Conservation (phyloP, 306 rosid species). For the Prinsepia uniflora region DNA sequence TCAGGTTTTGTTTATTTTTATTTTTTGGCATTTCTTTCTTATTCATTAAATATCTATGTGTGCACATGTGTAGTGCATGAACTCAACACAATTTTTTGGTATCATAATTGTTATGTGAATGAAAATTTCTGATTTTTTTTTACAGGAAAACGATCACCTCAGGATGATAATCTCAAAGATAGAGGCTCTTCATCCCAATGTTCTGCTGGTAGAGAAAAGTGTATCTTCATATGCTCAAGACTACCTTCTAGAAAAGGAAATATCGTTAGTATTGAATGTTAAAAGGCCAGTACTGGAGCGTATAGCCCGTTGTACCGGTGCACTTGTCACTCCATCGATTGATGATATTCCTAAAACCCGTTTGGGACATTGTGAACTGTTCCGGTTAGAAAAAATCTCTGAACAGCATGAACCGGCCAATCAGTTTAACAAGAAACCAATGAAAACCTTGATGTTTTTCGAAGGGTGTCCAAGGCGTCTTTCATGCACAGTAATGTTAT, state of each 20-base stretch:
- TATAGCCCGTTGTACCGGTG: conserved; percentile 89
- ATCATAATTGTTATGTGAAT: background rate
- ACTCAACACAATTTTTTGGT: background rate
- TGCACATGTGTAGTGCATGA: too few species aligned
- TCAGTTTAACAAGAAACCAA: conserved; percentile 65
- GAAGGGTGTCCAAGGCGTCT: conserved; percentile 97
- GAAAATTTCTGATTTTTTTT: conserved; percentile 16
- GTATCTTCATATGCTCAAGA: conserved; percentile 85
- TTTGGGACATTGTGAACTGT: conserved; percentile 86
- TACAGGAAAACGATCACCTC: conserved; percentile 90
- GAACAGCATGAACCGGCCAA: conserved; percentile 66
- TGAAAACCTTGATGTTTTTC: conserved; percentile 91
- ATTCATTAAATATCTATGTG: too few species aligned
- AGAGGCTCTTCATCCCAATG: conserved; percentile 87
- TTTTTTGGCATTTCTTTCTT: too few species aligned
- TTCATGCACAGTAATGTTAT: conserved; percentile 81
- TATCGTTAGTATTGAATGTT: conserved; percentile 92
- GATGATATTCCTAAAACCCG: conserved; percentile 61
- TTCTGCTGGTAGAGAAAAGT: conserved; percentile 88
- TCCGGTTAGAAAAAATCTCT: conserved; percentile 63
- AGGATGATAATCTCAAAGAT: conserved; percentile 74
- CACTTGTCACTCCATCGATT: conserved; percentile 68
- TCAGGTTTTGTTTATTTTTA: conserved; percentile 51
- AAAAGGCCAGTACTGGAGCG: conserved; percentile 86
- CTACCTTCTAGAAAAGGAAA: conserved; percentile 76